Evolutionary conservation across 208 protist species (phyloP).

Genomic region (Acanthamoeba triangularis): DNA sequence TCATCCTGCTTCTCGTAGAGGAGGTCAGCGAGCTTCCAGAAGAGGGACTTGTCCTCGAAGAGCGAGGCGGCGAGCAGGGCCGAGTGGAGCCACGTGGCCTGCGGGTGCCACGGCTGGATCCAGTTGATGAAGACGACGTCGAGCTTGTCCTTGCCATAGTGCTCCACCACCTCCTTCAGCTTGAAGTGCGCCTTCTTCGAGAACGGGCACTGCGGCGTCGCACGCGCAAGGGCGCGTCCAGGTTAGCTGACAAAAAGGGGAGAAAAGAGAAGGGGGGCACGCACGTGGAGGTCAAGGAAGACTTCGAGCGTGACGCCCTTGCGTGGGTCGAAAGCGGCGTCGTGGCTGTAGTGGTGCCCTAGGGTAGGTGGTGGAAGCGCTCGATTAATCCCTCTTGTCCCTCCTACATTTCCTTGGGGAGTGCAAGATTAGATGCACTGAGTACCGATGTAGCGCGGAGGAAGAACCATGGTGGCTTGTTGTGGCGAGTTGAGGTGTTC

Average conservation of each 20-base stretch:
- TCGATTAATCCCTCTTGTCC: too few relatives aligned
- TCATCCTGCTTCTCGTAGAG: conserved; percentile 69
- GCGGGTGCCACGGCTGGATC: conserved; percentile 68
- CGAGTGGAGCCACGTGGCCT: conserved; percentile 65
- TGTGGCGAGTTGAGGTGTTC: neutral
- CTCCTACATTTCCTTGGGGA: too few relatives aligned
- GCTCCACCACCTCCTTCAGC: conserved; percentile 58
- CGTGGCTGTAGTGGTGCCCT: conserved; percentile 47
- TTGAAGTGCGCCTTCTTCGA: conserved; percentile 72
- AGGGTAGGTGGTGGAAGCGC: neutral
- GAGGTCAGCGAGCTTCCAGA: conserved; percentile 59
- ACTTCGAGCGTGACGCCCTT: conserved; percentile 66
- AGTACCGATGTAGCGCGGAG: conserved; percentile 39
- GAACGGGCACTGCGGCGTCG: conserved; percentile 28
- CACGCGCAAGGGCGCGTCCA: too few relatives aligned
- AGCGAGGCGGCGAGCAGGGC: conserved; percentile 48
- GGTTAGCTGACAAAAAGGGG: neutral
- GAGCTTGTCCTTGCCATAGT: conserved; percentile 72
- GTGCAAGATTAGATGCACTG: neutral
- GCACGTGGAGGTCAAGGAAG: conserved; percentile 65
- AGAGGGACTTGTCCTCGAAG: conserved; percentile 30
- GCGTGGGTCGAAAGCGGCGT: neutral
- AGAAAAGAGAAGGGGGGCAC: neutral
- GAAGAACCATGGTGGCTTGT: neutral
- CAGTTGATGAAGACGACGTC: conserved; percentile 62